Percentiles rank a stretch among this genome's conserved stretches.
These are phyloP conservation scores for Mollisiaceae sp. DNA, from an alignment of 2,329 filamentous ascomycete species.

Conservation along the genomic window DNA sequence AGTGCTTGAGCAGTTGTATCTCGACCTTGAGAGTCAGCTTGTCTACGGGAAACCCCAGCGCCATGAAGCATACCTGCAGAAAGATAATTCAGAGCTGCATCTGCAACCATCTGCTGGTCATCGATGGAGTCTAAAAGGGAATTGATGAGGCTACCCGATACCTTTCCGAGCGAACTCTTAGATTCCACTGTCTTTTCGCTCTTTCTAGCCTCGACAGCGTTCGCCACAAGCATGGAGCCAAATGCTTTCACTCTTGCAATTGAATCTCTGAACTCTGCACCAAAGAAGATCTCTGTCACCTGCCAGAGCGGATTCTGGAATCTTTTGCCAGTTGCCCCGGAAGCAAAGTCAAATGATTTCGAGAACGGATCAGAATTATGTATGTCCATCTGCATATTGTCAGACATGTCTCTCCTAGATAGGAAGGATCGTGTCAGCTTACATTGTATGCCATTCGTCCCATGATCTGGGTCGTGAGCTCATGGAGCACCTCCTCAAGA, in stretches of 20 bases:
- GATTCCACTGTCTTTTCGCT: conserved; percentile 29
- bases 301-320: conserved; percentile 71
- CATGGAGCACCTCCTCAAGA: conserved; percentile 64
- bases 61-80: conserved; percentile 53
- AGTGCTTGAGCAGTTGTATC: conserved; percentile 70
- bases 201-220: conserved; percentile 52
- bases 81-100: conserved; percentile 69
- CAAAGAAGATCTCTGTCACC: conserved; percentile 60
- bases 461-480: conserved; percentile 69
- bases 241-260: conserved; percentile 58
- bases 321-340: conserved; percentile 61
- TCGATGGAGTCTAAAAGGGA: conserved; percentile 62
- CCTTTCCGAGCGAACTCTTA: conserved; percentile 38
- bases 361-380: conserved; percentile 65
- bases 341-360: conserved; percentile 65
- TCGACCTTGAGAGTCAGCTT: conserved; percentile 48
- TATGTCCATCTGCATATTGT: conserved; percentile 62
- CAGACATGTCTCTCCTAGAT: conserved; percentile 1
- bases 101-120: conserved; percentile 61
- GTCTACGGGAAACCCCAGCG: background rate
- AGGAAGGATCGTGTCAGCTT: conserved; percentile 17
- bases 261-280: conserved; percentile 53
- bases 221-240: conserved; percentile 61
- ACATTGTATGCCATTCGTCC: conserved; percentile 70
- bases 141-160: conserved; percentile 63